Evolutionary conservation across 768 basidiomycete species (phyloP).

Genomic region (Trametes meyenii): DNA sequence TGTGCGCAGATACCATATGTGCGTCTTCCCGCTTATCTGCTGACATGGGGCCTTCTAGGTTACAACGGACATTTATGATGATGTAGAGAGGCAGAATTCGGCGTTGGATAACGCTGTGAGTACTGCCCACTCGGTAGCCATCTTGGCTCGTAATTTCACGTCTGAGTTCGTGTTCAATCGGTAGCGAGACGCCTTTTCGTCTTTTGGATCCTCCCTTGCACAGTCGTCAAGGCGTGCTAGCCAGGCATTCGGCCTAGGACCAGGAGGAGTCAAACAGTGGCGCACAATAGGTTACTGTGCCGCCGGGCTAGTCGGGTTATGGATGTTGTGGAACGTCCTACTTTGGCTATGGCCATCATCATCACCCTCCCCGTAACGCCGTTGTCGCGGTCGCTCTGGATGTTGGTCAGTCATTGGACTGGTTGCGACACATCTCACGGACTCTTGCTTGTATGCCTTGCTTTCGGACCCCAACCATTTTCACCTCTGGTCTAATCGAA

Average conservation of each 20-base stretch:
- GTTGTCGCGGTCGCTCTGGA: no score
- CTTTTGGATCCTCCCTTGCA: slow-evolving; percentile 62
- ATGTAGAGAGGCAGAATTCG: slow-evolving; percentile 81
- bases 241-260: slow-evolving; percentile 72
- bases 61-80: slow-evolving; percentile 86
- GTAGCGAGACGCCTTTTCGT: slow-evolving; percentile 68
- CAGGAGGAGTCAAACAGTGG: slow-evolving; percentile 69
- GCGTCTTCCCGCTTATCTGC: slow-evolving; percentile 1
- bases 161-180: background rate
- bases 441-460: no score
- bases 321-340: slow-evolving; percentile 30
- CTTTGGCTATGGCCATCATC: slow-evolving; percentile 30
- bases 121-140: slow-evolving; percentile 13
- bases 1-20: slow-evolving; percentile 44
- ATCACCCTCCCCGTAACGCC: background rate
- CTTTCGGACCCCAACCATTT: no score
- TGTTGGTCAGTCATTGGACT: no score
- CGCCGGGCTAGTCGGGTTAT: slow-evolving; percentile 48
- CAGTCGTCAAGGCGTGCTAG: slow-evolving; percentile 71
- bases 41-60: slow-evolving; percentile 47
- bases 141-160: background rate
- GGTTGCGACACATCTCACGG: no score
- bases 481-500: no score
- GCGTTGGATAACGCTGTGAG: slow-evolving; percentile 78
- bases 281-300: slow-evolving; percentile 67